These are phyloP conservation scores for Perkinsus marinus DNA, from an alignment of 169 alveolate genomes.

Conservation along the genomic window DNA sequence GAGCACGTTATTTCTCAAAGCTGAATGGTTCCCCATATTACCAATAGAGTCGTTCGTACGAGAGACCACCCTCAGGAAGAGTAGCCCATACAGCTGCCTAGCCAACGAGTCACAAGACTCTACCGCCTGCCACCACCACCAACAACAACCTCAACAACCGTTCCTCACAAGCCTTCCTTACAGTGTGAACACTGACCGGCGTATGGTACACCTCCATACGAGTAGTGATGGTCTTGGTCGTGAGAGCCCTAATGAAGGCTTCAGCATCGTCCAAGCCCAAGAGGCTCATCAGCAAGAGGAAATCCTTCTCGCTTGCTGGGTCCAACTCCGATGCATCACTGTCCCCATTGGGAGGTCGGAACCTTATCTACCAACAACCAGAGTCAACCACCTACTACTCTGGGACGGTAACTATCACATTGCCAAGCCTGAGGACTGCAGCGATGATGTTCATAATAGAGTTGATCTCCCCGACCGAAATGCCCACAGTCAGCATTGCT, in stretches of 20 bases:
- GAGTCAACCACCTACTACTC: not conserved
- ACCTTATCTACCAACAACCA: not conserved
- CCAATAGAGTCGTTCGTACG: constrained; percentile 80
- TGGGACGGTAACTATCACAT: constrained; percentile 32
- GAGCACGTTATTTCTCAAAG: constrained; percentile 8
- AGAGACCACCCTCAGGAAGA: constrained; percentile 83
- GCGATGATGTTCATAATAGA: constrained; percentile 53
- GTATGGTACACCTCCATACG: not conserved
- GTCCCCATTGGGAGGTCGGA: not conserved
- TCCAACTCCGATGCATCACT: not conserved
- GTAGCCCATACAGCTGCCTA: constrained; percentile 82
- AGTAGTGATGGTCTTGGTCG: constrained; percentile 47
- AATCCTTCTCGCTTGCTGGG: not conserved
- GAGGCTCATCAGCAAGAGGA: not conserved
- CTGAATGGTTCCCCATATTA: constrained; percentile 16
- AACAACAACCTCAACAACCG: not conserved
- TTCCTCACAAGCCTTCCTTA: not conserved
- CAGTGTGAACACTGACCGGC: not conserved
- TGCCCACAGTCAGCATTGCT: constrained; percentile 71
- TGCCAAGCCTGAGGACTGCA: constrained; percentile 71
- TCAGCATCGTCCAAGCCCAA: constrained; percentile 12
- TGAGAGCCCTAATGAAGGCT: constrained; percentile 36
- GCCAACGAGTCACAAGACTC: constrained; percentile 87
- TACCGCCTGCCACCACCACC: constrained; percentile 10
- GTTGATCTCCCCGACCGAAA: constrained; percentile 50